A percentile compares a stretch with the other conserved stretches of the same genome.
phyloP scores from a whole-genome alignment of 208 protist species.

The Phytomonas sp. region DNA sequence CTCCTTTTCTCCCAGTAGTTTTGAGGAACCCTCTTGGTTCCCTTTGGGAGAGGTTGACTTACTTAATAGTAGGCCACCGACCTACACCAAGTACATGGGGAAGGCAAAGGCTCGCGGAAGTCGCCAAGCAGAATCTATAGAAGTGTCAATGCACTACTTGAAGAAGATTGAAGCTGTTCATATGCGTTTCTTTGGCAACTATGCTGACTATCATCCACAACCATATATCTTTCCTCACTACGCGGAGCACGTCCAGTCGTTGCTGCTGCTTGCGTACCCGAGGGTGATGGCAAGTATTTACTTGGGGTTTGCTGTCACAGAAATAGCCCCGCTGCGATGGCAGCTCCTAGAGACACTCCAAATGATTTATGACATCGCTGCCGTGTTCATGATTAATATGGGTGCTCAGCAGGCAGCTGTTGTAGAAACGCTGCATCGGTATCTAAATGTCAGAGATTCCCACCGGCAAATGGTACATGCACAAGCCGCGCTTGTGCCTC shows the following conservation, averaged over 20 bases:
- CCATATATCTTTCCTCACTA: conserved; percentile 79
- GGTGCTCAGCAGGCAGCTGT: conserved; percentile 42
- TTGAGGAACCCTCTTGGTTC: neutral
- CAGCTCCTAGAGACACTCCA: conserved; percentile 54
- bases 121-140: conserved; percentile 39
- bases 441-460: conserved; percentile 25
- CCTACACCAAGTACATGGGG: conserved; percentile 35
- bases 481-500: conserved; percentile 45
- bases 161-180: conserved; percentile 59
- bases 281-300: conserved; percentile 56
- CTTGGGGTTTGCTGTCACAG: conserved; percentile 62
- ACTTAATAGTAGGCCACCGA: conserved; percentile 29
- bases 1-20: neutral
- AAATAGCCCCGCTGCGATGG: conserved; percentile 49
- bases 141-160: conserved; percentile 32
- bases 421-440: conserved; percentile 39
- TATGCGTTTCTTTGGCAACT: conserved; percentile 29
- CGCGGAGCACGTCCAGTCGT: conserved; percentile 72
- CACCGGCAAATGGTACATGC: conserved; percentile 29
- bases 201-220: conserved; percentile 33
- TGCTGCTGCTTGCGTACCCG: conserved; percentile 61
- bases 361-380: conserved; percentile 58
- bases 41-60: conserved; percentile 9
- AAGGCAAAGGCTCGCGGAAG: conserved; percentile 42
- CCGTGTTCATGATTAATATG: conserved; percentile 61